phyloP scores from a whole-genome alignment of 2,329 filamentous ascomycete species.

The Knoxdaviesia proteae region DNA sequence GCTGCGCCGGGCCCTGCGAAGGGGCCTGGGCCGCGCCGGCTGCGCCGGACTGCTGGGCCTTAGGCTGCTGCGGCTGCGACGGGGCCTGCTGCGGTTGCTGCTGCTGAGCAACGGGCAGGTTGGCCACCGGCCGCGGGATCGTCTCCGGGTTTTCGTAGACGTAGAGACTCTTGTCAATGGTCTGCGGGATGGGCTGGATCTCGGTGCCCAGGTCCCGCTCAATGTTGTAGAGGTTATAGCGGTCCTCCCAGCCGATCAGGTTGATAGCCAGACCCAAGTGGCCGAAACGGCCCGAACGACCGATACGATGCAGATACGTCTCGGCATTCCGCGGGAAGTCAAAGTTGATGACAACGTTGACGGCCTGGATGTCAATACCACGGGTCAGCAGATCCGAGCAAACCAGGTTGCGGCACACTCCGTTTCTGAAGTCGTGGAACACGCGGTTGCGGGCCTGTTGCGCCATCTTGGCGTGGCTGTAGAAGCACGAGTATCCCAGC shows the following conservation, averaged over 20 bases:
- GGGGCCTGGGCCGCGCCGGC: neutral
- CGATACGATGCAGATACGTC: slow-evolving; percentile 95
- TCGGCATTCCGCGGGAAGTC: slow-evolving; percentile 99
- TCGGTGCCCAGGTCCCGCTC: slow-evolving; percentile 94
- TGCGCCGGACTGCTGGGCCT: slow-evolving; percentile 4
- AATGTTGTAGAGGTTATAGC: slow-evolving; percentile 97
- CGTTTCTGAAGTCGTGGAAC: slow-evolving; percentile 97
- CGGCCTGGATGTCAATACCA: slow-evolving; percentile 97
- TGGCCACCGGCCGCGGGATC: slow-evolving; percentile 57
- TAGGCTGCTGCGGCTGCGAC: slow-evolving; percentile 11
- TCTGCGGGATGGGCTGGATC: slow-evolving; percentile 84
- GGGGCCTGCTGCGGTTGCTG: slow-evolving; percentile 7
- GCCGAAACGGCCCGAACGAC: slow-evolving; percentile 89
- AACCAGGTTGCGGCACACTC: slow-evolving; percentile 91
- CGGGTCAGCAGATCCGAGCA: slow-evolving; percentile 94
- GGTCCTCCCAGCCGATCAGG: slow-evolving; percentile 97
- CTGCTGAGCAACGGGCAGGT: slow-evolving; percentile 8
- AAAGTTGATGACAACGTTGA: slow-evolving; percentile 99
- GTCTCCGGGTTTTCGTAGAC: slow-evolving; percentile 93
- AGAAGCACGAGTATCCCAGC: slow-evolving; percentile 97
- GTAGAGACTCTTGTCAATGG: slow-evolving; percentile 94
- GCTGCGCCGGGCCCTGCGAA: slow-evolving; percentile 11
- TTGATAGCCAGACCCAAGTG: slow-evolving; percentile 97
- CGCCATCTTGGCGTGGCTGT: slow-evolving; percentile 95
- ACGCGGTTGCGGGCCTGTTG: slow-evolving; percentile 94